These are phyloP conservation scores for Helichrysum umbraculigerum DNA, from an alignment of 129 eudicot species.

Conservation along the genomic window DNA sequence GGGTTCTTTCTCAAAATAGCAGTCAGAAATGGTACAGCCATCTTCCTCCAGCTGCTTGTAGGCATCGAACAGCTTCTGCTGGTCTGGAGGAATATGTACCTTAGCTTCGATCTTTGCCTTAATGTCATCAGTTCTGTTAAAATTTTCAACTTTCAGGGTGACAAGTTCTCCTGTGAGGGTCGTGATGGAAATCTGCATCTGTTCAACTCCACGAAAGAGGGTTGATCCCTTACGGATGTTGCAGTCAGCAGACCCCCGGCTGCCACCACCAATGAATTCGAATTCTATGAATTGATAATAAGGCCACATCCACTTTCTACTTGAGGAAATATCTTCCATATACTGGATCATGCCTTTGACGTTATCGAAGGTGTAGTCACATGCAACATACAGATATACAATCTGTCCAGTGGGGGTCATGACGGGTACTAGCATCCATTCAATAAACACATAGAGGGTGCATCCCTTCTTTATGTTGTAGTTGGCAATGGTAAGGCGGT, in stretches of 20 bases:
- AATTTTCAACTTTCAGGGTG: background rate
- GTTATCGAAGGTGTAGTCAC: too few relatives aligned
- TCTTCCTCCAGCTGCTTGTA: background rate
- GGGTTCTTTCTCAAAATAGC: background rate
- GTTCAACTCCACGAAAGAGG: too few relatives aligned
- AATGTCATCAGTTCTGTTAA: background rate
- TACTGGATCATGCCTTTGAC: too few relatives aligned
- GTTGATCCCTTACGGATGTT: too few relatives aligned
- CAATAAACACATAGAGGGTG: background rate
- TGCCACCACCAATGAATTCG: too few relatives aligned
- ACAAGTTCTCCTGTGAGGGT: background rate
- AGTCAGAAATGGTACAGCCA: background rate
- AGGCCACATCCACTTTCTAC: too few relatives aligned
- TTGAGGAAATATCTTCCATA: too few relatives aligned
- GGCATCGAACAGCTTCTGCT: background rate
- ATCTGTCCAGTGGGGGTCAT: too few relatives aligned
- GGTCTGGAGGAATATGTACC: background rate
- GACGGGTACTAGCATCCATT: too few relatives aligned
- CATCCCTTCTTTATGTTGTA: background rate
- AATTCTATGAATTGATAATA: too few relatives aligned
- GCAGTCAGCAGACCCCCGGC: too few relatives aligned
- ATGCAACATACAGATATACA: too few relatives aligned
- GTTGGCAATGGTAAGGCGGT: background rate
- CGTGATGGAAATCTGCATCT: background rate
- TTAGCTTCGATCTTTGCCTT: background rate